Evolutionary conservation across 2,329 filamentous ascomycete species (phyloP).

Genomic region (Pseudopithomyces chartarum): DNA sequence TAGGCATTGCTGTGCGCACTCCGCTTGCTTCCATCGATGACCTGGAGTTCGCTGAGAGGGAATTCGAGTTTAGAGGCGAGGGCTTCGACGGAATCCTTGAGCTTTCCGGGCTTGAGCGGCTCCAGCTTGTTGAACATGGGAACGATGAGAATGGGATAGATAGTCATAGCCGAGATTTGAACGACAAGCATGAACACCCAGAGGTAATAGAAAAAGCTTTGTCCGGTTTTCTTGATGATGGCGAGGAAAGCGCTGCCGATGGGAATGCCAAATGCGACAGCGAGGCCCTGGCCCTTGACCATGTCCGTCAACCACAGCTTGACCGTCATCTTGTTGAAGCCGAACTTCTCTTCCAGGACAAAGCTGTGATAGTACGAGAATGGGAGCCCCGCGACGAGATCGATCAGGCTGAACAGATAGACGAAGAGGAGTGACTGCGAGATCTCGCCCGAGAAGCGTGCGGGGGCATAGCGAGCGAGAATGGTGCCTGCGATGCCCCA

Average conservation of each 20-base stretch:
- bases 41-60: constrained; percentile 88
- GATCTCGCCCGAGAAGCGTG: constrained; percentile 86
- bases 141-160: constrained; percentile 92
- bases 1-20: constrained; percentile 90
- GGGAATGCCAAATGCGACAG: constrained; percentile 79
- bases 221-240: constrained; percentile 93
- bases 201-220: constrained; percentile 96
- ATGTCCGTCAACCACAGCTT: constrained; percentile 88
- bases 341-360: constrained; percentile 93
- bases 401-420: constrained; percentile 81
- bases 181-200: constrained; percentile 91
- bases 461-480: constrained; percentile 75
- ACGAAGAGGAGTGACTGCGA: constrained; percentile 92
- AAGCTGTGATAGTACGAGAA: constrained; percentile 91
- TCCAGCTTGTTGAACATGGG: constrained; percentile 98
- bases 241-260: constrained; percentile 90
- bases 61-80: constrained; percentile 86
- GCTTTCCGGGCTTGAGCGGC: constrained; percentile 80
- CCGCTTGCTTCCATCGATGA: constrained; percentile 91
- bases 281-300: constrained; percentile 85
- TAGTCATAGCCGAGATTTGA: constrained; percentile 92
- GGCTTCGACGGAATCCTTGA: constrained; percentile 86
- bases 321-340: constrained; percentile 97
- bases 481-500: constrained; percentile 82
- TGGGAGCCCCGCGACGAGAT: constrained; percentile 79